A percentile compares a stretch with the other conserved stretches of the same genome.
These are phyloP conservation scores for Phytophthora vignae DNA, from an alignment of 352 stramenopile genomes.

Conservation along the genomic window DNA sequence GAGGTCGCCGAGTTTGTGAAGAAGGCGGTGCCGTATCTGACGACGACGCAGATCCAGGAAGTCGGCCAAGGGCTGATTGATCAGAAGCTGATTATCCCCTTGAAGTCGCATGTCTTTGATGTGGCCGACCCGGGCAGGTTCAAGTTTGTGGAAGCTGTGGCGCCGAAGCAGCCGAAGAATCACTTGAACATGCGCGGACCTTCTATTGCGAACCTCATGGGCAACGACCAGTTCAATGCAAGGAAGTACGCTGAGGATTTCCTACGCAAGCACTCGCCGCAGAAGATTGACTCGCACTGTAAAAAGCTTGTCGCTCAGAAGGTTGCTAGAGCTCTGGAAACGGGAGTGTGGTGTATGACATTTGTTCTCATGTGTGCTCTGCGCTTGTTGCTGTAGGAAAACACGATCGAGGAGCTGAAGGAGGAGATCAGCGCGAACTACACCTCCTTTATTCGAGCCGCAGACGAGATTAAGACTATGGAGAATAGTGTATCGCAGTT, in stretches of 20 bases:
- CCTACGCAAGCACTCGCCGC: slow-evolving; percentile 71
- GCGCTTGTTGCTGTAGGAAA: slow-evolving; percentile 48
- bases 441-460: slow-evolving; percentile 78
- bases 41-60: slow-evolving; percentile 49
- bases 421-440: slow-evolving; percentile 87
- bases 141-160: slow-evolving; percentile 63
- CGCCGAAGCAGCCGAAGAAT: slow-evolving; percentile 70
- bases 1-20: slow-evolving; percentile 75
- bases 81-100: slow-evolving; percentile 70
- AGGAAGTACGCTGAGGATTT: slow-evolving; percentile 85
- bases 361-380: slow-evolving; percentile 3
- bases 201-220: slow-evolving; percentile 87
- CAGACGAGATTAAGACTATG: slow-evolving; percentile 83
- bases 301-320: slow-evolving; percentile 80
- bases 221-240: slow-evolving; percentile 67
- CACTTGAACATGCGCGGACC: slow-evolving; percentile 70
- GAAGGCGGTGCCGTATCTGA: slow-evolving; percentile 50
- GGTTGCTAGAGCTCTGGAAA: slow-evolving; percentile 20
- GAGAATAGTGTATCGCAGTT: slow-evolving; percentile 87
- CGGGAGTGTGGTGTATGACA: neutral
- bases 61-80: slow-evolving; percentile 78
- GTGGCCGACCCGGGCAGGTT: slow-evolving; percentile 62
- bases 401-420: slow-evolving; percentile 87
- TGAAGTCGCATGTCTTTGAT: slow-evolving; percentile 84
- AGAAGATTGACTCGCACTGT: slow-evolving; percentile 83